Percentiles rank a stretch among this genome's conserved stretches.
These are phyloP conservation scores for Pouteria campechiana DNA, from an alignment of 179 eudicot species.

Conservation along the genomic window DNA sequence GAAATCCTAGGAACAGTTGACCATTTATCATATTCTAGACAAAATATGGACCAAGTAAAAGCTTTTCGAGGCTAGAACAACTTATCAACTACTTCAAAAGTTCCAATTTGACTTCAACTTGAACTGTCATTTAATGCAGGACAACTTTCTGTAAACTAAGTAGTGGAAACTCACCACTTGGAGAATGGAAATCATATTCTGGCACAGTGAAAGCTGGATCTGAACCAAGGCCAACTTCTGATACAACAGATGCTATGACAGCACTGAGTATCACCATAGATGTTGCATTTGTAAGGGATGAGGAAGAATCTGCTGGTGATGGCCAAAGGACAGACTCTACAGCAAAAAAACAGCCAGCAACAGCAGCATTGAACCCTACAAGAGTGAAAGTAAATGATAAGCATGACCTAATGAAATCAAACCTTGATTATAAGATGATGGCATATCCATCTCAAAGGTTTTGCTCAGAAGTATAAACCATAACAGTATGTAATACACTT, in stretches of 20 bases:
- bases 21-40: no score
- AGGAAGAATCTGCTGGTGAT: conserved; percentile 65
- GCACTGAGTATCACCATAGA: conserved; percentile 97
- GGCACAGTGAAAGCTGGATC: conserved; percentile 95
- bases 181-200: conserved; percentile 83
- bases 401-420: no score
- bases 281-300: conserved; percentile 79
- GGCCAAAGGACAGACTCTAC: conserved; percentile 98
- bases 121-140: no score
- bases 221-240: conserved; percentile 95
- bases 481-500: no score
- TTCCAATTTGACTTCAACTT: no score
- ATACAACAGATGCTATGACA: conserved; percentile 84
- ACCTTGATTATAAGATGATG: no score
- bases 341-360: conserved; percentile 94
- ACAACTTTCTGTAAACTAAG: background rate
- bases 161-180: conserved; percentile 47
- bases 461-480: no score
- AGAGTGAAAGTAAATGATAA: conserved; percentile 1
- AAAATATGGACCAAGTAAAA: no score
- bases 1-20: no score
- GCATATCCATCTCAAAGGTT: no score
- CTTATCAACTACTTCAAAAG: no score
- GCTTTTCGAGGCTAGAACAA: no score
- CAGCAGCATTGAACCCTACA: conserved; percentile 91